A percentile compares a stretch with the other conserved stretches of the same genome.
phyloP scores from a whole-genome alignment of 2,329 filamentous ascomycete genomes.

The Lachnellula suecica region DNA sequence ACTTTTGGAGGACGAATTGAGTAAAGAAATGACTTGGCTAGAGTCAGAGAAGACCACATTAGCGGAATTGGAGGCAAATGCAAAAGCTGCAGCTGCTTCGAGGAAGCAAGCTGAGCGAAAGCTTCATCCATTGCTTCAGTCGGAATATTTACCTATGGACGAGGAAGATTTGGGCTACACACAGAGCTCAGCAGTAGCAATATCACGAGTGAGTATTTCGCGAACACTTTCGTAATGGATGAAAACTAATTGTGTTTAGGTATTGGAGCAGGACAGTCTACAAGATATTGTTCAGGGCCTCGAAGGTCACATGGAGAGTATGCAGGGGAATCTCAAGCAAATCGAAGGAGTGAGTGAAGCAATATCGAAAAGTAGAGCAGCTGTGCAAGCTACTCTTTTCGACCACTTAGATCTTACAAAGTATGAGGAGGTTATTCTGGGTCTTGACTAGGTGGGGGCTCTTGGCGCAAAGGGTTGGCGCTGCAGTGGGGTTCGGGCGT shows the following conservation, averaged over 20 bases:
- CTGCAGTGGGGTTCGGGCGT: not conserved
- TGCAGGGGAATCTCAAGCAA: conserved; percentile 32
- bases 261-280: conserved; percentile 28
- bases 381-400: conserved; percentile 31
- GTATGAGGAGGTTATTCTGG: conserved; percentile 33
- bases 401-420: conserved; percentile 26
- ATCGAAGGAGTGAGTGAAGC: conserved; percentile 30
- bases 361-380: conserved; percentile 30
- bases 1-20: conserved; percentile 57
- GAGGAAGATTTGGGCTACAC: conserved; percentile 18
- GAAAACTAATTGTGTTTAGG: conserved; percentile 21
- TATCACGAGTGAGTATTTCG: conserved; percentile 22
- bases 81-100: conserved; percentile 50
- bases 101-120: conserved; percentile 44
- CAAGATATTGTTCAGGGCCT: conserved; percentile 26
- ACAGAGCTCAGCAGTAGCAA: not conserved
- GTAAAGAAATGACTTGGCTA: conserved; percentile 53
- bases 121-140: conserved; percentile 31
- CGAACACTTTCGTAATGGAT: not conserved
- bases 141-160: conserved; percentile 4
- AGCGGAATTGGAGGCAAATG: conserved; percentile 53
- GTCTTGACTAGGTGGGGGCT: conserved; percentile 15
- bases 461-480: not conserved
- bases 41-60: conserved; percentile 55
- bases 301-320: conserved; percentile 32